Conservation (phyloP, 352 stramenopile species). For the Poterioochromonas sp. region DNA sequence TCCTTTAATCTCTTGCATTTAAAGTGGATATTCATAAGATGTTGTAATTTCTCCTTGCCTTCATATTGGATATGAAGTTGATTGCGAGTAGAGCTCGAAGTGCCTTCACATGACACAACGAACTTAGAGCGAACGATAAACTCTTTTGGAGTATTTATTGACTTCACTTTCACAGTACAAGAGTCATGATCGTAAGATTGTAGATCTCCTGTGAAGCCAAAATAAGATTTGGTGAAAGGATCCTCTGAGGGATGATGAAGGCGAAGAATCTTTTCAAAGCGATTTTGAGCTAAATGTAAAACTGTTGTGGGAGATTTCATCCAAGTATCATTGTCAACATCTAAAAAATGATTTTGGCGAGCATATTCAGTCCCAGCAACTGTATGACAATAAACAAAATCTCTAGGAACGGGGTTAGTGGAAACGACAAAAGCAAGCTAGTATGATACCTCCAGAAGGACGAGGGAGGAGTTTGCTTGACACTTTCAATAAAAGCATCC, state of each 20-base stretch:
- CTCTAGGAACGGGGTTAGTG: conserved; percentile 27
- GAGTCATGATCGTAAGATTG: background rate
- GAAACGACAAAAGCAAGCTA: background rate
- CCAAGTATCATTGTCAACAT: conserved; percentile 28
- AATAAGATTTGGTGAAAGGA: background rate
- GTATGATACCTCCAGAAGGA: conserved; percentile 36
- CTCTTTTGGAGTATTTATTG: background rate
- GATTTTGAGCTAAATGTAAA: conserved; percentile 3
- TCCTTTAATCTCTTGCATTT: conserved; percentile 56
- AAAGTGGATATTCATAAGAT: conserved; percentile 82
- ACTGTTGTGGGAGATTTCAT: conserved; percentile 44
- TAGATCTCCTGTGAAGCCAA: background rate
- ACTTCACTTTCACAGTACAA: background rate
- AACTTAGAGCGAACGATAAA: conserved; percentile 41
- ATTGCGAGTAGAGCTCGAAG: conserved; percentile 64
- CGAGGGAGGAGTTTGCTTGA: conserved; percentile 21
- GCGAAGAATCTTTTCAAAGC: background rate
- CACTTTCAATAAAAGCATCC: background rate
- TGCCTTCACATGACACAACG: conserved; percentile 69
- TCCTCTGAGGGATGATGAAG: too few species aligned
- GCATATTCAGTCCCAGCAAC: background rate
- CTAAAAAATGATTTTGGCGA: background rate
- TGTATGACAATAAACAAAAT: conserved; percentile 56
- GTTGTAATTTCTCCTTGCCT: conserved; percentile 65
- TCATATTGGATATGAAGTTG: conserved; percentile 59